phyloP scores from a whole-genome alignment of 768 basidiomycete genomes.

The Mycena galopus region DNA sequence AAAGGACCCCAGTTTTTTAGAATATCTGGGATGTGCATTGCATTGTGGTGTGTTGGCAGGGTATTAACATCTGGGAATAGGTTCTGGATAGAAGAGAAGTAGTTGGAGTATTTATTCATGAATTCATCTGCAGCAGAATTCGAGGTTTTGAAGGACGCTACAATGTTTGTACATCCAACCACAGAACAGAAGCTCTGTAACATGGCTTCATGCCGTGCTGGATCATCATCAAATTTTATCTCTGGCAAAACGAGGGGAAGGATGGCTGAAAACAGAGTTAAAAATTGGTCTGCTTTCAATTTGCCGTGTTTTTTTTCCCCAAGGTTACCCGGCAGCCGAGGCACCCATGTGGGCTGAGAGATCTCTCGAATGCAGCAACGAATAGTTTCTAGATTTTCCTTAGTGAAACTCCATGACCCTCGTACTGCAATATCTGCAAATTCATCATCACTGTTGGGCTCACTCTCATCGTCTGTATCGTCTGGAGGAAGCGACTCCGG shows the following conservation, averaged over 20 bases:
- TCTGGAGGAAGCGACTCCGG: conserved; percentile 10
- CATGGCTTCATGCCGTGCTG: conserved; percentile 15
- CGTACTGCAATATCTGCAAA: conserved; percentile 15
- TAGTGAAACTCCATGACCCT: conserved; percentile 19
- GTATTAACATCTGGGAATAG: conserved; percentile 16
- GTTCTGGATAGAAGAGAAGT: conserved; percentile 20
- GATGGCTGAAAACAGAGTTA: conserved; percentile 30
- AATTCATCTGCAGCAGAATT: conserved; percentile 31
- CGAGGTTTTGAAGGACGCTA: conserved; percentile 23
- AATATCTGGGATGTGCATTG: conserved; percentile 28
- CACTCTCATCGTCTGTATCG: background rate
- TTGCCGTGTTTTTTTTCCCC: conserved; percentile 38
- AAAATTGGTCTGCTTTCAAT: conserved; percentile 37
- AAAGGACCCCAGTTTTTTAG: conserved; percentile 38
- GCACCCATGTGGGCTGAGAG: conserved; percentile 29
- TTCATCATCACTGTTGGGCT: conserved; percentile 15
- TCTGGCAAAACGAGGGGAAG: conserved; percentile 33
- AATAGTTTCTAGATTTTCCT: conserved; percentile 15
- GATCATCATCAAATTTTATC: conserved; percentile 19
- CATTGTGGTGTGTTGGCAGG: conserved; percentile 36
- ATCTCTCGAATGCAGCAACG: conserved; percentile 8
- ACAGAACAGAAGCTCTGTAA: too few relatives aligned
- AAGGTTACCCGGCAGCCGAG: conserved; percentile 35
- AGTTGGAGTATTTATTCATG: conserved; percentile 14
- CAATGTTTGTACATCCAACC: too few relatives aligned